A percentile compares a stretch with the other conserved stretches of the same genome.
These are phyloP conservation scores for Ganoderma lingzhi DNA, from an alignment of 1,284 basidiomycete species.

Conservation along the genomic window DNA sequence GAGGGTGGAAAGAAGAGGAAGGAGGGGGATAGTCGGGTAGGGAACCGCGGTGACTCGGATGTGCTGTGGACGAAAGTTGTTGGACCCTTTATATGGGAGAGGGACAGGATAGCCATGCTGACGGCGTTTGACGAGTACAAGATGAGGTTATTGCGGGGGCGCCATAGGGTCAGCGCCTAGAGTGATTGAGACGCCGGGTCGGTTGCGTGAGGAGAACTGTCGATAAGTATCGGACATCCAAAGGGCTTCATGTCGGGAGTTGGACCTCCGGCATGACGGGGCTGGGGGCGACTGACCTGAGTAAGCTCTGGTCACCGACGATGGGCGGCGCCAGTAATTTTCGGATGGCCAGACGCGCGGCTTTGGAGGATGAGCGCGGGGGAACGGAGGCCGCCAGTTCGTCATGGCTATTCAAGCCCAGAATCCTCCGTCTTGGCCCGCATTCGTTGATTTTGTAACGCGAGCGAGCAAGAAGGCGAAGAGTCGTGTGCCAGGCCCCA, in stretches of 20 bases:
- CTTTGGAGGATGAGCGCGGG: background rate
- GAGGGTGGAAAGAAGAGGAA: background rate
- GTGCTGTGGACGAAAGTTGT: conserved; percentile 6
- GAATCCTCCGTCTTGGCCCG: conserved; percentile 17
- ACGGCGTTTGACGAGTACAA: conserved; percentile 25
- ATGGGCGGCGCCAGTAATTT: conserved; percentile 24
- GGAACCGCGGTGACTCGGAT: conserved; percentile 15
- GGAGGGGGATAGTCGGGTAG: conserved; percentile 7
- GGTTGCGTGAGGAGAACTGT: conserved; percentile 18
- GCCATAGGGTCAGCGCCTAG: background rate
- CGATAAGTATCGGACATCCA: conserved; percentile 27
- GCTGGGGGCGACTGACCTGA: conserved; percentile 17
- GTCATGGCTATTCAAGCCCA: conserved; percentile 29
- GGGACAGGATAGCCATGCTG: conserved; percentile 30
- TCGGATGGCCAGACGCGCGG: conserved; percentile 12
- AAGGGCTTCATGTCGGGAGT: conserved; percentile 27
- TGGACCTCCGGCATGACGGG: conserved; percentile 18
- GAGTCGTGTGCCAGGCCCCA: conserved; percentile 24
- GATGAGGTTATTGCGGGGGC: conserved; percentile 20
- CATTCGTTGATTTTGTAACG: conserved; percentile 17
- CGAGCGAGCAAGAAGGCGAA: conserved; percentile 18
- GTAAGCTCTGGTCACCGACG: conserved; percentile 20
- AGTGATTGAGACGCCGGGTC: conserved; percentile 18
- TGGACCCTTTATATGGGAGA: conserved; percentile 26
- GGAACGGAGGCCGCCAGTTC: conserved; percentile 15